Evolutionary conservation across 2,329 filamentous ascomycete species (phyloP).

Genomic region (Sporothrix curviconia): DNA sequence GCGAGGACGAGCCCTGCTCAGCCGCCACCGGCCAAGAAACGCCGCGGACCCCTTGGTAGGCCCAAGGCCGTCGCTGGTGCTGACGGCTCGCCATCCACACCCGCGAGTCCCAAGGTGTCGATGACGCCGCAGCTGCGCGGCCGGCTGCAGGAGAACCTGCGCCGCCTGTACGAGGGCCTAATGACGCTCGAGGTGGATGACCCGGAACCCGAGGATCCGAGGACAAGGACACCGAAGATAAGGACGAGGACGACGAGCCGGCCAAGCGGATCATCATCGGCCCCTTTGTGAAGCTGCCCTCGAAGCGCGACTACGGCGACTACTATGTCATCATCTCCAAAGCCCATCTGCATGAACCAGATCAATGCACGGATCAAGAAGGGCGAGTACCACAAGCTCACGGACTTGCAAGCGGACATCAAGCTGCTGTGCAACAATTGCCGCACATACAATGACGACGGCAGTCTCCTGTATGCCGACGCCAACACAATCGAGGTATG

Average conservation of each 20-base stretch:
- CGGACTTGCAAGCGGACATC: conserved; percentile 77
- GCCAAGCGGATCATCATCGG: conserved; percentile 78
- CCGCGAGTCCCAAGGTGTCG: conserved; percentile 14
- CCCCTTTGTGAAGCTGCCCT: conserved; percentile 85
- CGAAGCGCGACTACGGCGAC: conserved; percentile 83
- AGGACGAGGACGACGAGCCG: conserved; percentile 50
- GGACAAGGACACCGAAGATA: conserved; percentile 42
- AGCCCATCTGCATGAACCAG: conserved; percentile 92
- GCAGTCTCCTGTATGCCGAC: conserved; percentile 84
- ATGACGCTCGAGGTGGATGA: conserved; percentile 81
- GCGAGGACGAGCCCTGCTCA: conserved; percentile 70
- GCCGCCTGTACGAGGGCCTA: conserved; percentile 68
- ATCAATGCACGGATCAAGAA: conserved; percentile 95
- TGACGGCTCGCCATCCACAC: background rate
- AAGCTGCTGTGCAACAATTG: conserved; percentile 83
- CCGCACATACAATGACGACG: conserved; percentile 93
- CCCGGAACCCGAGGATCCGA: conserved; percentile 48
- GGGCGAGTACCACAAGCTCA: conserved; percentile 78
- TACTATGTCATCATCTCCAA: conserved; percentile 92
- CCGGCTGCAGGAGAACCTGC: conserved; percentile 72
- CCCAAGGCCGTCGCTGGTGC: conserved; percentile 48
- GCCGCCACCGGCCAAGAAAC: conserved; percentile 71
- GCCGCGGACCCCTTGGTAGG: conserved; percentile 63
- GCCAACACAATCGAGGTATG: conserved; percentile 87
- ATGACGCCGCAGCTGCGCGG: conserved; percentile 63